These are phyloP conservation scores for Volvox africanus DNA, from an alignment of 139 green algal genomes.

Conservation along the genomic window DNA sequence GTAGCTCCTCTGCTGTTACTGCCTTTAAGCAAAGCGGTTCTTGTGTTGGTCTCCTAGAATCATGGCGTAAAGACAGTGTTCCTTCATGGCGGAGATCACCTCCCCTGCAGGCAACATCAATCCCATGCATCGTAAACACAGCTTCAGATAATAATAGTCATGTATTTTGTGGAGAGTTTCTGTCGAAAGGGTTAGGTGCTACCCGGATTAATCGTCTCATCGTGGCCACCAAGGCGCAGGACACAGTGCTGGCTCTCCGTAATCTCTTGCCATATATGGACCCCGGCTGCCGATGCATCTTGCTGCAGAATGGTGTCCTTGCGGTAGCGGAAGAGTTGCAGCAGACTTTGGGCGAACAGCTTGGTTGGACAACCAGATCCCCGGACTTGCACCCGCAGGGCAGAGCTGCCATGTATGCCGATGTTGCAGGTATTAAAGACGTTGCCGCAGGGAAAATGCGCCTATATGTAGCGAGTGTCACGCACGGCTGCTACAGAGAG, in stretches of 20 bases:
- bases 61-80: not conserved
- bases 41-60: slow-evolving; percentile 12
- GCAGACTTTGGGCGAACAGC: not conserved
- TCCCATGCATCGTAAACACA: not conserved
- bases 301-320: slow-evolving; percentile 60
- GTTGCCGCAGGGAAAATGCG: not conserved
- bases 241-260: slow-evolving; percentile 15
- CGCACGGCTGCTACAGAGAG: slow-evolving; percentile 49
- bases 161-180: not conserved
- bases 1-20: not conserved
- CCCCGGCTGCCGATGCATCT: not conserved
- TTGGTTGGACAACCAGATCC: not conserved
- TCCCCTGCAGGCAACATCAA: not conserved
- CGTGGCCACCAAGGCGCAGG: not conserved
- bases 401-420: not conserved
- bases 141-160: not conserved
- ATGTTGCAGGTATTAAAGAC: not conserved
- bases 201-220: not conserved
- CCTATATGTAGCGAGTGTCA: slow-evolving; percentile 43
- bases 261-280: slow-evolving; percentile 23
- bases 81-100: not conserved
- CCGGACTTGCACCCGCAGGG: not conserved
- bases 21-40: not conserved
- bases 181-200: not conserved
- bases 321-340: slow-evolving; percentile 44